Conservation (phyloP, 2,329 filamentous ascomycete genomes). For the Monosporascus sp. region DNA sequence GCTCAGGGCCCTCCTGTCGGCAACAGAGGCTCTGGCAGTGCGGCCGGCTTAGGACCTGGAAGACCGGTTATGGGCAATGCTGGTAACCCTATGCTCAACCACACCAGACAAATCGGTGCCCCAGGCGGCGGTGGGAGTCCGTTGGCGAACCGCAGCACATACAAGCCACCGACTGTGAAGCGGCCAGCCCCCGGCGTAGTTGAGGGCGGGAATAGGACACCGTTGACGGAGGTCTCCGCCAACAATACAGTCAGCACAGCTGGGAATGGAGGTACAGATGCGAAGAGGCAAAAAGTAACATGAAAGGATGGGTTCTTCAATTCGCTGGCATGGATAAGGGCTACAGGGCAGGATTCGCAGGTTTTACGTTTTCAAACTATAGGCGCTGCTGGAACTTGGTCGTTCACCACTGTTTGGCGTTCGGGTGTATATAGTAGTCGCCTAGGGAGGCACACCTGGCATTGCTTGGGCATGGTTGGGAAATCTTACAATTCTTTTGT, state of each 20-base stretch:
- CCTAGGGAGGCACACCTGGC: too few species aligned
- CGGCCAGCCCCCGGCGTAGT: slow-evolving; percentile 31
- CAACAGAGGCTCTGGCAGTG: slow-evolving; percentile 6
- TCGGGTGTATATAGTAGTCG: too few species aligned
- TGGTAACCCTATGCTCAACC: slow-evolving; percentile 49
- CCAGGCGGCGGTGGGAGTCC: slow-evolving; percentile 51
- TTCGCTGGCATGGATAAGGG: neutral
- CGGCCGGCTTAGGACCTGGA: slow-evolving; percentile 6
- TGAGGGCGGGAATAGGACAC: slow-evolving; percentile 30
- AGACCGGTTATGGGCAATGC: slow-evolving; percentile 33
- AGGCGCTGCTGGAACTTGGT: too few species aligned
- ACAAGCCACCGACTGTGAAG: slow-evolving; percentile 56
- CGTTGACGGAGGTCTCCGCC: slow-evolving; percentile 45
- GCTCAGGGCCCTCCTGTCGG: neutral
- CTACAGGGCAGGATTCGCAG: too few species aligned
- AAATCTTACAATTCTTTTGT: too few species aligned
- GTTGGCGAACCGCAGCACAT: slow-evolving; percentile 52
- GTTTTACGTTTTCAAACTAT: too few species aligned
- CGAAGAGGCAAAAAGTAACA: slow-evolving; percentile 45
- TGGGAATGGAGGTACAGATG: slow-evolving; percentile 32
- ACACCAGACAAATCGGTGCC: slow-evolving; percentile 52
- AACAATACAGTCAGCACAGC: slow-evolving; percentile 30
- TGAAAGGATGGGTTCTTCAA: neutral
- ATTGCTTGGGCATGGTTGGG: too few species aligned
- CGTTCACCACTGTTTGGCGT: too few species aligned